Conservation (phyloP, 2,329 filamentous ascomycete species). For the Chaetomium globosum region DNA sequence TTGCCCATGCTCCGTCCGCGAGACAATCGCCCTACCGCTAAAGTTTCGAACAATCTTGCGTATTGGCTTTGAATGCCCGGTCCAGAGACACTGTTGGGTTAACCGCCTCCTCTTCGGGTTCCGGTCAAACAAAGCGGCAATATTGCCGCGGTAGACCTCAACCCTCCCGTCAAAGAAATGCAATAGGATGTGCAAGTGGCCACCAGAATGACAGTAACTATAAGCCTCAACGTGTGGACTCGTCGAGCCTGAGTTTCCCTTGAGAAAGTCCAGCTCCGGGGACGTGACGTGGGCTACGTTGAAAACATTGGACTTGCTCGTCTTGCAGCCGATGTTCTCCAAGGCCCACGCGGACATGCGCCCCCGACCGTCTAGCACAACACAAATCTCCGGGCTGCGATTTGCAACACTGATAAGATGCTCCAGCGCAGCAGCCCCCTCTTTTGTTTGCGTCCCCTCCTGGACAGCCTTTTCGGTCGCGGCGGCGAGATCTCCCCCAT, state of each 20-base stretch:
- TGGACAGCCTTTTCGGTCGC: slow-evolving; percentile 78
- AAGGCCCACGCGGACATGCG: slow-evolving; percentile 91
- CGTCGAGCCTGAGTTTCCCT: slow-evolving; percentile 34
- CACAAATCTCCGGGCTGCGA: slow-evolving; percentile 80
- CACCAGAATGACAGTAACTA: slow-evolving; percentile 69
- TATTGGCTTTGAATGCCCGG: slow-evolving; percentile 78
- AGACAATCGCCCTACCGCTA: slow-evolving; percentile 77
- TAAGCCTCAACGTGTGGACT: slow-evolving; percentile 66
- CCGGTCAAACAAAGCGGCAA: slow-evolving; percentile 80
- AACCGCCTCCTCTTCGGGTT: slow-evolving; percentile 63
- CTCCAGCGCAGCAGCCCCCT: slow-evolving; percentile 71
- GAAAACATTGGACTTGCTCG: slow-evolving; percentile 71
- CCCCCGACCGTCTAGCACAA: slow-evolving; percentile 80
- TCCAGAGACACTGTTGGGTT: slow-evolving; percentile 69
- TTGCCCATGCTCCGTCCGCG: slow-evolving; percentile 76
- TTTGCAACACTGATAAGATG: slow-evolving; percentile 86
- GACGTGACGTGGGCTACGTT: slow-evolving; percentile 79
- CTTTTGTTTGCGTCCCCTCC: slow-evolving; percentile 55
- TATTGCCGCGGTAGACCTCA: slow-evolving; percentile 75
- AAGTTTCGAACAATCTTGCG: slow-evolving; percentile 86
- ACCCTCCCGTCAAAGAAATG: slow-evolving; percentile 87
- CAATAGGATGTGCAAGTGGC: slow-evolving; percentile 71
- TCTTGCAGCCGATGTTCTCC: slow-evolving; percentile 77
- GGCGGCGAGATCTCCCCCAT: slow-evolving; percentile 75
- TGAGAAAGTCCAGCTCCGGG: slow-evolving; percentile 53